These are phyloP conservation scores for Trichoderma sp. DNA, from an alignment of 2,329 filamentous ascomycete species.

Conservation along the genomic window DNA sequence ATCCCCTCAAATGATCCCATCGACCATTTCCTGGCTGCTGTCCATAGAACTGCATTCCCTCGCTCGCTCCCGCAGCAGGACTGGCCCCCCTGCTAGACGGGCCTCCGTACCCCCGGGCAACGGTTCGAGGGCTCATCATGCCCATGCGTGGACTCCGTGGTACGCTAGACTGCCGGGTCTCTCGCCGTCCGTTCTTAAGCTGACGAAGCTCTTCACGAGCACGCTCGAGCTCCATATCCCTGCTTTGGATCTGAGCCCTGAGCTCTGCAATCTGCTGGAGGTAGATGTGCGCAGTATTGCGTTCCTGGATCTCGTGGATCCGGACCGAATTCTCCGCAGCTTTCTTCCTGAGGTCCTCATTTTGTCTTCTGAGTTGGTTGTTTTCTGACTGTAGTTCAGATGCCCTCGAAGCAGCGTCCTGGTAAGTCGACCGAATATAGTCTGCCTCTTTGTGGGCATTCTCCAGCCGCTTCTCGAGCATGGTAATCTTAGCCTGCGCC, in stretches of 20 bases:
- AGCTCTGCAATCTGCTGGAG: slow-evolving; percentile 47
- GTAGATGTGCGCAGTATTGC: slow-evolving; percentile 41
- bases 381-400: slow-evolving; percentile 52
- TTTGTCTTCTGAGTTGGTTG: slow-evolving; percentile 46
- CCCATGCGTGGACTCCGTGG: slow-evolving; percentile 60
- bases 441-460: slow-evolving; percentile 54
- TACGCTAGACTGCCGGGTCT: slow-evolving; percentile 59
- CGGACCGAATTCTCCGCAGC: slow-evolving; percentile 50
- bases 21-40: slow-evolving; percentile 45
- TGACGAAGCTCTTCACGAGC: slow-evolving; percentile 52
- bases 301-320: slow-evolving; percentile 52
- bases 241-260: slow-evolving; percentile 49
- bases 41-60: slow-evolving; percentile 47
- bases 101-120: slow-evolving; percentile 40
- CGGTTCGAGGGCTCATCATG: slow-evolving; percentile 54
- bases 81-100: slow-evolving; percentile 55
- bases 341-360: slow-evolving; percentile 46
- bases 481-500: slow-evolving; percentile 42
- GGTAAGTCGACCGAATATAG: slow-evolving; percentile 62
- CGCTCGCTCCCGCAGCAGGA: slow-evolving; percentile 45
- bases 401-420: slow-evolving; percentile 55
- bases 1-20: slow-evolving; percentile 51
- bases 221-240: slow-evolving; percentile 54
- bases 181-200: slow-evolving; percentile 54
- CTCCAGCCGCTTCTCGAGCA: slow-evolving; percentile 47